Evolutionary conservation across 495 filamentous ascomycete genomes (phyloP), one percentile per base, ranked within the genome.

Genomic region (Trichoderma gamsii): DNA sequence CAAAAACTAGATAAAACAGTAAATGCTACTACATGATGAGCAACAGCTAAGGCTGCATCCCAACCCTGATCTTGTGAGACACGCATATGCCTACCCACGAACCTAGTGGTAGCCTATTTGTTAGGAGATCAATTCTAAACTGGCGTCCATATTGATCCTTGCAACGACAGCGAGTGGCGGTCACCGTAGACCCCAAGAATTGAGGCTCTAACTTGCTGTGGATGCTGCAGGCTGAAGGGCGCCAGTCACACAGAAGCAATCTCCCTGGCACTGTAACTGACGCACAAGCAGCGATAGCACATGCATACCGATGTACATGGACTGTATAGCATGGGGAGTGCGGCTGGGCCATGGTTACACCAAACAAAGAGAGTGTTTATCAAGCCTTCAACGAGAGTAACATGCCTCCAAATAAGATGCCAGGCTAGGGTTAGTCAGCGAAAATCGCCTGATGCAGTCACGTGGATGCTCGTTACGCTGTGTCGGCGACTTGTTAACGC

Each of bases 161-260:
- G 56, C 12, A 18, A 61, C 29, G 56, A 32, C 15, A 61, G 56
- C 27, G 56, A 16, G 56, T 61, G 56, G 56, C 56, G 56, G 27
- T 25, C 56, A 32, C 11, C 56, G 27, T 9, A 13, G 16, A 61
- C 56, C 56, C 56, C 56, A 12, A 61, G 56, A 61, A 61, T 61
- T 61, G 56, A 61, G 56, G 56, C 56, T 61, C 56, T 29, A 61
- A n/a, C 56, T 35, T 23, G 56, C 56, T 32, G 56, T 32, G 56
- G 56, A 61, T 32, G 9, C 56, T 9, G 35, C 35, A 18, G 16
- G 51, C n/a, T 59, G 51, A 59, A 59, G 23, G 23, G 23, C 25
- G 25, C 56, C 27, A 15, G 56, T 61, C 25, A 61, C 56, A 61
- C 56, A 18, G 27, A 61, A 29, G 12, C 27, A 18, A 23, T 21